phyloP scores from a whole-genome alignment of 495 filamentous ascomycete species.

The Aspergillus coremiiformis region DNA sequence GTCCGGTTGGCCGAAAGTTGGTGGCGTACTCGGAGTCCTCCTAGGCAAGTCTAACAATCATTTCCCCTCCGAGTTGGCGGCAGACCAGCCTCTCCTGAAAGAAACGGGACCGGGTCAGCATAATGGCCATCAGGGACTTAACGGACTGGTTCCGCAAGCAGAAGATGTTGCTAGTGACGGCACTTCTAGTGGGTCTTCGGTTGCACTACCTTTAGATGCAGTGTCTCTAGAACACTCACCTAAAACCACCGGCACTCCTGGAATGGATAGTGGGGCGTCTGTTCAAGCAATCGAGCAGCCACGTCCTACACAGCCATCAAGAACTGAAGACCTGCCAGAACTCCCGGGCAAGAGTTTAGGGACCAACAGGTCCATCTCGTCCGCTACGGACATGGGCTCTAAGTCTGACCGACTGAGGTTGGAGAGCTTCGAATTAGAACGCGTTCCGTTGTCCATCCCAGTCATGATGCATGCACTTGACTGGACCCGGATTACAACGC shows the following conservation, averaged over 20 bases:
- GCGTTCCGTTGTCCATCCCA: constrained; percentile 64
- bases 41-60: constrained; percentile 7
- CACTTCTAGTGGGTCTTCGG: not conserved
- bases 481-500: constrained; percentile 66
- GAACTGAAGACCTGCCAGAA: constrained; percentile 7
- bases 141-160: not conserved
- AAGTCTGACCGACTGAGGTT: constrained; percentile 47
- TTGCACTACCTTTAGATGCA: not conserved
- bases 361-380: not conserved
- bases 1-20: constrained; percentile 41
- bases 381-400: constrained; percentile 5
- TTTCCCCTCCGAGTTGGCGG: not conserved
- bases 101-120: not conserved
- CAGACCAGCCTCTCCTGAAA: not conserved
- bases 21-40: constrained; percentile 48
- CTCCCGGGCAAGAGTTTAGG: not conserved
- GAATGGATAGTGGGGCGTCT: not conserved
- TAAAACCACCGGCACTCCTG: not conserved
- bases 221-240: not conserved
- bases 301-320: not conserved
- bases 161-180: not conserved
- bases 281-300: not conserved
- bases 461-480: constrained; percentile 67
- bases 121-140: not conserved
- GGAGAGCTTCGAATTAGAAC: constrained; percentile 73